These are phyloP conservation scores for Kodamaea leandrae DNA, from an alignment of 805 yeast genomes.

Conservation along the genomic window DNA sequence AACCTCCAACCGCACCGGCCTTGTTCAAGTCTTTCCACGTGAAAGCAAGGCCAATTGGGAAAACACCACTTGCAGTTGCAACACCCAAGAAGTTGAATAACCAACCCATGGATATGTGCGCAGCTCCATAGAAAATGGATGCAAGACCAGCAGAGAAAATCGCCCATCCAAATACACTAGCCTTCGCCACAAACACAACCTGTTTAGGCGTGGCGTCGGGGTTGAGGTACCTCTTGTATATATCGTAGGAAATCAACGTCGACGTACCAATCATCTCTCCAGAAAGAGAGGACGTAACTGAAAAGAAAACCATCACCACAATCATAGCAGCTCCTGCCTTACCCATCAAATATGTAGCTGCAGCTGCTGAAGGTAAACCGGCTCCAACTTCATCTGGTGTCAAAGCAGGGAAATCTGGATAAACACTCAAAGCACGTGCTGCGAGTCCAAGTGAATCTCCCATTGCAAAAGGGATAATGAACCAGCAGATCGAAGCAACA, in stretches of 20 bases:
- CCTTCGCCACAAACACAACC: slow-evolving; percentile 22
- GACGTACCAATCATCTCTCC: slow-evolving; percentile 43
- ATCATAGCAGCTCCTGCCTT: slow-evolving; percentile 27
- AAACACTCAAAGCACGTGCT: slow-evolving; percentile 26
- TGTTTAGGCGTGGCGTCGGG: slow-evolving; percentile 23
- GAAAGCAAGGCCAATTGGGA: slow-evolving; percentile 23
- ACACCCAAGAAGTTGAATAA: slow-evolving; percentile 33
- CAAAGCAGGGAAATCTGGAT: slow-evolving; percentile 20
- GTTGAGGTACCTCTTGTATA: slow-evolving; percentile 25
- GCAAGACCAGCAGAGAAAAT: slow-evolving; percentile 20
- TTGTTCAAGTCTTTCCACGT: slow-evolving; percentile 34
- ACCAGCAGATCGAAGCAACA: slow-evolving; percentile 25
- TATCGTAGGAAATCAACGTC: slow-evolving; percentile 28
- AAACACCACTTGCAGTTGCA: slow-evolving; percentile 26
- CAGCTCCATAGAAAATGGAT: slow-evolving; percentile 24
- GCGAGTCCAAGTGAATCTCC: slow-evolving; percentile 38
- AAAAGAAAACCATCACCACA: slow-evolving; percentile 35
- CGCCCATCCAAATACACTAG: slow-evolving; percentile 22
- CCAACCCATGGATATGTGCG: slow-evolving; percentile 34
- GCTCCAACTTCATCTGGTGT: slow-evolving; percentile 17
- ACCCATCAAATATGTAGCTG: slow-evolving; percentile 23
- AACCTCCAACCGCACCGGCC: slow-evolving; percentile 37
- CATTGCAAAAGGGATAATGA: slow-evolving; percentile 25
- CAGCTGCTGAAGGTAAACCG: slow-evolving; percentile 23
- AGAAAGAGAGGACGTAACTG: slow-evolving; percentile 42